Percentiles rank a stretch among this genome's conserved stretches.
Evolutionary conservation across 352 stramenopile species (phyloP).

Genomic region (Lagenidium sp.): DNA sequence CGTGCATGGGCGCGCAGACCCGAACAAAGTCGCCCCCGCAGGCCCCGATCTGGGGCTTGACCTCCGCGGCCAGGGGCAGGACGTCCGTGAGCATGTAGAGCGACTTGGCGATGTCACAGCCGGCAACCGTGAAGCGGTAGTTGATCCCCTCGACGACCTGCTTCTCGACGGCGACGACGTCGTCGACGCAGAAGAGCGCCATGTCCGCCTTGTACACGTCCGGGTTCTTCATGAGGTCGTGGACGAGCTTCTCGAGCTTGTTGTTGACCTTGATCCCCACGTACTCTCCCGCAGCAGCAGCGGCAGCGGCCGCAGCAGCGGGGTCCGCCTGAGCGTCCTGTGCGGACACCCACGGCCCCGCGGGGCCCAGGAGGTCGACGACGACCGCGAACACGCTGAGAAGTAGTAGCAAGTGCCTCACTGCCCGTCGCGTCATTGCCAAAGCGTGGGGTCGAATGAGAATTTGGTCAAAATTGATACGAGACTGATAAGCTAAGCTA

Average conservation of each 20-base stretch:
- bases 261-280: too few relatives aligned
- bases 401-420: too few relatives aligned
- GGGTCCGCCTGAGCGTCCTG: too few relatives aligned
- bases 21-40: constrained; percentile 1
- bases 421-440: too few relatives aligned
- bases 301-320: constrained; percentile 3
- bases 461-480: too few relatives aligned
- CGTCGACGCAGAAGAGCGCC: constrained; percentile 9
- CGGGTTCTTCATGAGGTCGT: constrained; percentile 3
- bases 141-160: constrained; percentile 20
- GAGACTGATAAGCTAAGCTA: too few relatives aligned
- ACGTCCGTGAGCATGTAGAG: not conserved
- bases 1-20: constrained; percentile 3
- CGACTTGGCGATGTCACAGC: constrained; percentile 10
- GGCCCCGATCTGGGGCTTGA: constrained; percentile 3
- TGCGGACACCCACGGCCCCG: too few relatives aligned
- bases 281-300: constrained; percentile 2
- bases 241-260: constrained; percentile 1
- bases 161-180: constrained; percentile 7
- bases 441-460: too few relatives aligned
- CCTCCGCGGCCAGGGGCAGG: not conserved
- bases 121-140: constrained; percentile 17
- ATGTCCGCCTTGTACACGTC: too few relatives aligned
- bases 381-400: too few relatives aligned
- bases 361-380: too few relatives aligned